Evolutionary conservation across 2,329 filamentous ascomycete genomes (phyloP).

Genomic region (Colletotrichum godetiae): DNA sequence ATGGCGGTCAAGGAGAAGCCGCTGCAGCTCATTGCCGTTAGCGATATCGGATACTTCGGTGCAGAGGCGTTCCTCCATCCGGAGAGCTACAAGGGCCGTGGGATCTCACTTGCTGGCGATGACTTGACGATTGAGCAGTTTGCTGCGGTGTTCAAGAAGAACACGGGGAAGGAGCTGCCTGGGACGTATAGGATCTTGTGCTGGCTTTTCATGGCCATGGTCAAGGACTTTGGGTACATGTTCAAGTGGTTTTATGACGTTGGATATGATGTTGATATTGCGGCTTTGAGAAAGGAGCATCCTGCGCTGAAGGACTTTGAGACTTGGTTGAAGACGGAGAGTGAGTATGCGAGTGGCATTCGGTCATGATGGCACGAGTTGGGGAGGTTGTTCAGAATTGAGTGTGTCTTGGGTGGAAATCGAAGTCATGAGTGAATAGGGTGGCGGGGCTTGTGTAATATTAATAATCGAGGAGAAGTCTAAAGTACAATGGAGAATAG

Average conservation of each 20-base stretch:
- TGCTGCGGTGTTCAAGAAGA: conserved; percentile 44
- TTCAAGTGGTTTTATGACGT: conserved; percentile 50
- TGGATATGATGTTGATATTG: conserved; percentile 49
- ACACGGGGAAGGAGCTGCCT: conserved; percentile 43
- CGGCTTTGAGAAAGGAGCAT: conserved; percentile 40
- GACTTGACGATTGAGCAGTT: conserved; percentile 49
- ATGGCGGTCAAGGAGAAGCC: conserved; percentile 44
- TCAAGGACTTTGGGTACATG: conserved; percentile 49
- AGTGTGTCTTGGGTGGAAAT: no score
- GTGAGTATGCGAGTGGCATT: conserved; percentile 59
- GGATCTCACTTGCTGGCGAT: conserved; percentile 53
- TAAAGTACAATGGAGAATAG: no score
- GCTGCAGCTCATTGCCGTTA: conserved; percentile 48
- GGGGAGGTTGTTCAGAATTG: not conserved
- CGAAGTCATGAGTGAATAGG: not conserved
- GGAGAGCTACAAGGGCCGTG: conserved; percentile 43
- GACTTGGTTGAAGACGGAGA: conserved; percentile 64
- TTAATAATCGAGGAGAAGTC: no score
- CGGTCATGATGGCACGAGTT: not conserved
- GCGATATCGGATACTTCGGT: conserved; percentile 53
- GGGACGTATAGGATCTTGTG: conserved; percentile 44
- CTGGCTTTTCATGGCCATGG: conserved; percentile 41
- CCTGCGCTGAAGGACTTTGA: conserved; percentile 42
- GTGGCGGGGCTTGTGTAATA: no score
- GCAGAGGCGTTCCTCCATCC: conserved; percentile 49